Evolutionary conservation across 1,284 basidiomycete genomes (phyloP).

Genomic region (Austroboletus novae-zelandiae): DNA sequence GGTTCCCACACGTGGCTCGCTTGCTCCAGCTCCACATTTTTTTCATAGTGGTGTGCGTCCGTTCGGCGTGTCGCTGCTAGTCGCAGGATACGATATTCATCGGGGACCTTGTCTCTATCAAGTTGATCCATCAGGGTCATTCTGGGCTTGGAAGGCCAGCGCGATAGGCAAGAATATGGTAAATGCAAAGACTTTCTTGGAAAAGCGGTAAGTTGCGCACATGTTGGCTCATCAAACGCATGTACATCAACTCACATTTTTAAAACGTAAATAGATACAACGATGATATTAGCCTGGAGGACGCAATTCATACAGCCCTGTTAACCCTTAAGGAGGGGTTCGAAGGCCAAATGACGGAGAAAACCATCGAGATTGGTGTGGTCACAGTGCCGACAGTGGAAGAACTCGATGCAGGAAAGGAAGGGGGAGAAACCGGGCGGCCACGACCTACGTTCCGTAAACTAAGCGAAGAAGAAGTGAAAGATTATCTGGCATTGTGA

Average conservation of each 20-base stretch:
- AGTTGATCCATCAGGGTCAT: conserved; percentile 97
- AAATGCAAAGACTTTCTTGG: conserved; percentile 98
- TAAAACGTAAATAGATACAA: conserved; percentile 73
- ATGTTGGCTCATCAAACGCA: conserved; percentile 21
- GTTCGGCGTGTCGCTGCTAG: conserved; percentile 94
- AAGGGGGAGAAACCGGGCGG: conserved; percentile 71
- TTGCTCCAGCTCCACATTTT: conserved; percentile 27
- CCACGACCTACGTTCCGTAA: conserved; percentile 90
- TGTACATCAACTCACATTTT: conserved; percentile 16
- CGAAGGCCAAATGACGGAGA: conserved; percentile 99
- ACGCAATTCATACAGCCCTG: conserved; percentile 99
- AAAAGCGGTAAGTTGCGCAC: conserved; percentile 77
- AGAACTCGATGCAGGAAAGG: conserved; percentile 72
- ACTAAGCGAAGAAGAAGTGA: conserved; percentile 90
- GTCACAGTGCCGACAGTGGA: conserved; percentile 82
- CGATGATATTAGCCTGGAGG: conserved; percentile 98
- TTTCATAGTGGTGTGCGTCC: conserved; percentile 89
- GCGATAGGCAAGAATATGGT: conserved; percentile 99
- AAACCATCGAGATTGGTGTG: conserved; percentile 98
- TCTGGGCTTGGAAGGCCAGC: conserved; percentile 99
- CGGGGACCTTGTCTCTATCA: conserved; percentile 95
- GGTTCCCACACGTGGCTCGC: conserved; percentile 24
- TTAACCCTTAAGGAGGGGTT: conserved; percentile 98
- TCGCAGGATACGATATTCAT: conserved; percentile 93
- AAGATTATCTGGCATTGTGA: conserved; percentile 87